Evolutionary conservation across 2,329 filamentous ascomycete species (phyloP).

Genomic region (Calonectria honghensis): DNA sequence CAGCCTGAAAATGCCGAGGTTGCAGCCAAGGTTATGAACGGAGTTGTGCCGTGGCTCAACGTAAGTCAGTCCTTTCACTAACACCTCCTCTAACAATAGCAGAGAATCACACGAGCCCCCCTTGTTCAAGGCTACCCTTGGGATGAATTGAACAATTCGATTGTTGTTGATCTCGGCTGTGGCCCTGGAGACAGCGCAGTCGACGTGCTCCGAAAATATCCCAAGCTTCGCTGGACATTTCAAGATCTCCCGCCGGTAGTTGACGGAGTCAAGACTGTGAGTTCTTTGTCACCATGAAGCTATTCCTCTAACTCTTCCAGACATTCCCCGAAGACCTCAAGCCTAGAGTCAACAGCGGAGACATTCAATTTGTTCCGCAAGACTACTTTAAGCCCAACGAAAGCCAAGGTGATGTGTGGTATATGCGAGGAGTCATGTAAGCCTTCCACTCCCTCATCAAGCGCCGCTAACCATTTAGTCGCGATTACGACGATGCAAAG

Average conservation of each 20-base stretch:
- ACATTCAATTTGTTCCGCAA: not conserved
- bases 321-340: not conserved
- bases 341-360: not conserved
- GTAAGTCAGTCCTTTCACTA: not conserved
- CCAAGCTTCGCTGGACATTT: constrained; percentile 1
- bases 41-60: constrained; percentile 3
- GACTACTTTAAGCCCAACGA: not conserved
- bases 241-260: not conserved
- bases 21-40: not conserved
- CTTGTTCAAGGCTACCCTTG: constrained; percentile 10
- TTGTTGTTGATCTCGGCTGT: not conserved
- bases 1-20: not conserved
- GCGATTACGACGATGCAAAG: not conserved
- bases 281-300: not conserved
- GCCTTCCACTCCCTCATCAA: not conserved
- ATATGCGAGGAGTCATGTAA: constrained; percentile 10
- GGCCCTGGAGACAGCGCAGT: constrained; percentile 4
- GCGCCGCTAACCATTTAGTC: not conserved
- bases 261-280: not conserved
- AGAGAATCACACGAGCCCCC: not conserved
- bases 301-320: not conserved
- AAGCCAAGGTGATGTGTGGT: not conserved
- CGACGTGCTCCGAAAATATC: not conserved
- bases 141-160: not conserved
- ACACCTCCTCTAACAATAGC: not conserved